phyloP scores from a whole-genome alignment of 2,329 filamentous ascomycete species.

The Monosporascus ibericus region DNA sequence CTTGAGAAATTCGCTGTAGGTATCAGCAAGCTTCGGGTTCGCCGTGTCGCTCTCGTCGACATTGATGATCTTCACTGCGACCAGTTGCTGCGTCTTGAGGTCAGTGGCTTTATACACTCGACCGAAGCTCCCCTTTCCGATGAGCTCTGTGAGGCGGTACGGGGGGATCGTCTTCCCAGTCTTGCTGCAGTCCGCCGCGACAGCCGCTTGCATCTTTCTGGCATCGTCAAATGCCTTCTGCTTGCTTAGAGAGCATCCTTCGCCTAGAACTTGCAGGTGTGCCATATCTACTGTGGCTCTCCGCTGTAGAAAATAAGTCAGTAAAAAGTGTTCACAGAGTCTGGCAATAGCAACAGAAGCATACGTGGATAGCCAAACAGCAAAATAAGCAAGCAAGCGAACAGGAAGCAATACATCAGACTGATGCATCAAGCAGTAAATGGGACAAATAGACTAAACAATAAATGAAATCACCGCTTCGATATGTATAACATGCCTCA shows the following conservation, averaged over 20 bases:
- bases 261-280: conserved; percentile 20
- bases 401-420: neutral
- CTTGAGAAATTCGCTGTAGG: conserved; percentile 64
- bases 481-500: neutral
- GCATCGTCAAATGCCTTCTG: conserved; percentile 63
- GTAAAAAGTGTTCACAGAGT: neutral
- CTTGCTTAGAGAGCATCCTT: conserved; percentile 17
- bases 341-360: neutral
- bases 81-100: conserved; percentile 43
- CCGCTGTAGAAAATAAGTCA: conserved; percentile 8
- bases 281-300: conserved; percentile 15
- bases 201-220: conserved; percentile 59
- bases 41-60: conserved; percentile 70
- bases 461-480: neutral
- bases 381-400: neutral
- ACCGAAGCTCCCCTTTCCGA: conserved; percentile 70
- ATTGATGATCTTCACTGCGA: conserved; percentile 78
- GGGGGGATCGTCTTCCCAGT: conserved; percentile 54
- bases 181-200: conserved; percentile 56
- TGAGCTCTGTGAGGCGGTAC: conserved; percentile 65
- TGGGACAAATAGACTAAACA: neutral
- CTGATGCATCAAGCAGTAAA: too few species aligned
- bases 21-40: conserved; percentile 59
- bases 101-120: conserved; percentile 63
- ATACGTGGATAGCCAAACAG: neutral